Base-by-base conservation (phyloP, 768 basidiomycete genomes). In the Cystobasidium onofrii region DNA sequence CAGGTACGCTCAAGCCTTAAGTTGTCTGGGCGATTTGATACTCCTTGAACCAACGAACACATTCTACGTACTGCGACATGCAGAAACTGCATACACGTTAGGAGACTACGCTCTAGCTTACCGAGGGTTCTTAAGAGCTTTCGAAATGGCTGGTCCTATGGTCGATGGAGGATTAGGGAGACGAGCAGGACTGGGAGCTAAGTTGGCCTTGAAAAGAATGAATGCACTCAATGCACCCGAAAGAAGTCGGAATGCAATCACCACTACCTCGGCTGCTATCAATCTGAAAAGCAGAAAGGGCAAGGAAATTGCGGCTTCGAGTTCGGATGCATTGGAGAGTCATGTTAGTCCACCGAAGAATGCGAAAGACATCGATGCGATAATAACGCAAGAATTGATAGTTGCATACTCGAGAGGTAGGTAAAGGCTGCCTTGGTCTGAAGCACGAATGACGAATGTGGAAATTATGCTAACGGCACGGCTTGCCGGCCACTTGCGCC, bases 41-140 rank as follows among this genome's bases (percentile, higher is more conserved):
- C 83, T 92, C 34, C 85, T 96, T 34, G 86, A 88, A 1, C 91
- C 92, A 0, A 90, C 93, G 76, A 94, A 92, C 78, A 89, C 90
- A 0, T 90, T 91, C 78, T 88, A 89, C 44, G 85, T 87, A 73
- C 85, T 93, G n/a, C 88, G 89, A 76, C 88, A 87, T 62, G 92
- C 91, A 0, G 92, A 96, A 81, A 92, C 89, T 10, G 91, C 90
- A 0, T 92, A 90, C 79, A 90, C 90, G 0, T 84, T 87, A 0
- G 86, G 85, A 1, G 91, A 93, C 80, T 78, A 90, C 25, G 85
- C 89, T 0, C 83, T 92, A 9, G 87, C 92, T 1, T 83, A 91
- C 66, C 90, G 90, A 80, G 87, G 87, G 83, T 92, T 87, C 83
- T 85, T 93, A 7, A 83, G 88, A 34, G 88, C 87, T 0, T 84